A percentile compares a stretch with the other conserved stretches of the same genome.
Evolutionary conservation across 169 alveolate genomes (phyloP).

Genomic region (Plasmodium blacklocki): DNA sequence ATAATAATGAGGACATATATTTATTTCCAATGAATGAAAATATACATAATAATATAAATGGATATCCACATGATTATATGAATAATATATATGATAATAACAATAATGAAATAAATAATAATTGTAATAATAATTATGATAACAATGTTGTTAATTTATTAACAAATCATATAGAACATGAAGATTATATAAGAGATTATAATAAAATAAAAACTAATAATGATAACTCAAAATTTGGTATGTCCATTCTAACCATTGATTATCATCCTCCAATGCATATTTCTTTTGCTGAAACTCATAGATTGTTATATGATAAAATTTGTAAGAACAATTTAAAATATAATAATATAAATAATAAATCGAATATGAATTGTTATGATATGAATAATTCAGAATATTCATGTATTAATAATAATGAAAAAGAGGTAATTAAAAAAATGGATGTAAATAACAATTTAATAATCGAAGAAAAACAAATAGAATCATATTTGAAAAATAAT

Average conservation of each 20-base stretch:
- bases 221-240: constrained; percentile 2
- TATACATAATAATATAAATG: constrained; percentile 1
- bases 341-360: constrained; percentile 2
- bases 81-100: constrained; percentile 2
- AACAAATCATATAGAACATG: not conserved
- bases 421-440: not conserved
- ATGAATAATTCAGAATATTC: not conserved
- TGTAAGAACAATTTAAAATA: not conserved
- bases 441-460: not conserved
- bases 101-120: not conserved
- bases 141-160: not conserved
- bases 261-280: constrained; percentile 58
- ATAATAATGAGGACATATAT: constrained; percentile 16
- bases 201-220: not conserved
- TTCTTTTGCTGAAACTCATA: constrained; percentile 68
- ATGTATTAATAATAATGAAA: not conserved
- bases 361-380: too few relatives aligned
- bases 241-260: constrained; percentile 43
- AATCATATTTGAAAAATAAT: constrained; percentile 10
- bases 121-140: not conserved
- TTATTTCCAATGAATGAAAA: constrained; percentile 26
- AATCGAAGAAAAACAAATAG: not conserved
- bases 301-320: constrained; percentile 27
- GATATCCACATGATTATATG: not conserved
- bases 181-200: not conserved